phyloP scores from a whole-genome alignment of 768 basidiomycete genomes.

The Termitomyces sp. region DNA sequence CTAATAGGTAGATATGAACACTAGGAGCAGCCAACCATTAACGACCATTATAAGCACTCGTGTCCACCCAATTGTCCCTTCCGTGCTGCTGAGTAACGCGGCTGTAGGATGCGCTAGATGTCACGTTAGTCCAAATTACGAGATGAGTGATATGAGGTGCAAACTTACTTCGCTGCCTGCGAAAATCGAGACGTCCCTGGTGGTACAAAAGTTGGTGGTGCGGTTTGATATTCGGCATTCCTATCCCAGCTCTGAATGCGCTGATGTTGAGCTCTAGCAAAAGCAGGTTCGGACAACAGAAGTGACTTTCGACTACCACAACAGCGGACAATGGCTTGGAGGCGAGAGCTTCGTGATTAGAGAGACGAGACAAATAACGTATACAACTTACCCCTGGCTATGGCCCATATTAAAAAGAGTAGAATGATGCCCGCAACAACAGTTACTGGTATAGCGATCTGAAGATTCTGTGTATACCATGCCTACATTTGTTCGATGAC shows the following conservation, averaged over 20 bases:
- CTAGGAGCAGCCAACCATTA: neutral
- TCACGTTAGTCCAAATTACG: neutral
- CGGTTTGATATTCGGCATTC: conserved; percentile 12
- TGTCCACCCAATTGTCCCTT: conserved; percentile 41
- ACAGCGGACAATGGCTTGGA: conserved; percentile 29
- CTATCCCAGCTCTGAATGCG: conserved; percentile 18
- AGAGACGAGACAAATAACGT: neutral
- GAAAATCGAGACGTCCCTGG: conserved; percentile 10
- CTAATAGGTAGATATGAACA: neutral
- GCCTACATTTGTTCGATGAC: conserved; percentile 34
- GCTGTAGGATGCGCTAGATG: conserved; percentile 13
- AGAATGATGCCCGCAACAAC: conserved; percentile 62
- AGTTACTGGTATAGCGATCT: conserved; percentile 76
- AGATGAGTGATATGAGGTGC: neutral
- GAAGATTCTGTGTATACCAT: conserved; percentile 73
- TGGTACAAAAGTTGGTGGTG: conserved; percentile 9
- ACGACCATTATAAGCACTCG: conserved; percentile 34
- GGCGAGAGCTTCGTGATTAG: neutral
- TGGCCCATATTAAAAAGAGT: conserved; percentile 49
- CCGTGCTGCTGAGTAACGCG: conserved; percentile 25
- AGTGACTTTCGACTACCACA: conserved; percentile 19
- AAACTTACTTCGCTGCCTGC: conserved; percentile 13
- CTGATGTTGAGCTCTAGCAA: conserved; percentile 11
- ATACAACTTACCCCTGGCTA: conserved; percentile 36
- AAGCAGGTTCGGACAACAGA: conserved; percentile 5